Evolutionary conservation across 106 monocot genomes (phyloP).

Genomic region (Allium sativum): DNA sequence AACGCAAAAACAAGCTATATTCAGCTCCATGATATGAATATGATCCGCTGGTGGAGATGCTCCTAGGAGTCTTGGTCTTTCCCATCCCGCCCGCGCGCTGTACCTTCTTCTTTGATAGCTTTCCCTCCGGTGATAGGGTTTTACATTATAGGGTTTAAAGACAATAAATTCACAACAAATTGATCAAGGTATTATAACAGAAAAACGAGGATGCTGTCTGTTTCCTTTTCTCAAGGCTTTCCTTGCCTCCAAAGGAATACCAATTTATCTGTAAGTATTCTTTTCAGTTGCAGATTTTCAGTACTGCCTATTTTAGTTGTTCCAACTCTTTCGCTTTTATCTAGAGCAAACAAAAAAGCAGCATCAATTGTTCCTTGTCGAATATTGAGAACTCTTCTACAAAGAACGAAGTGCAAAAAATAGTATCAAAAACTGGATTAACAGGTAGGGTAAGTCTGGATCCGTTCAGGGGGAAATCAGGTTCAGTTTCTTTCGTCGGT

Average conservation of each 20-base stretch:
- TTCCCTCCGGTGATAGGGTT: not conserved
- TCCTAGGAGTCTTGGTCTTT: no score
- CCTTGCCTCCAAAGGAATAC: not conserved
- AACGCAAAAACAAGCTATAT: no score
- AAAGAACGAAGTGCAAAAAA: slow-evolving; percentile 2
- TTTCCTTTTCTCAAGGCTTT: slow-evolving; percentile 7
- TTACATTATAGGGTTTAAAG: not conserved
- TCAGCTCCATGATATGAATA: no score
- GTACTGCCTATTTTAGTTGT: no score
- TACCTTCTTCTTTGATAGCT: not conserved
- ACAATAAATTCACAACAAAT: not conserved
- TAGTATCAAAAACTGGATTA: not conserved
- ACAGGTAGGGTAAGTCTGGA: slow-evolving; percentile 17
- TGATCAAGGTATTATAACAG: not conserved
- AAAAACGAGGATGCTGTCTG: slow-evolving; percentile 10
- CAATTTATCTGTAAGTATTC: no score
- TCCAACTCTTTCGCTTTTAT: not conserved
- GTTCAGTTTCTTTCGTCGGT: slow-evolving; percentile 46
- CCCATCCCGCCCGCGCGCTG: not conserved
- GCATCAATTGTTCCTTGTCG: slow-evolving; percentile 10
- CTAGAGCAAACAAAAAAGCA: not conserved
- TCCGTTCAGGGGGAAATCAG: slow-evolving; percentile 41
- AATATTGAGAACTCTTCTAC: slow-evolving; percentile 4
- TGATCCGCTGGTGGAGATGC: no score
- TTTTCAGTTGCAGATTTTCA: not conserved